Percentiles rank a stretch among this genome's conserved stretches.
phyloP scores from a whole-genome alignment of 2,329 filamentous ascomycete genomes.

The Didymella arachidicola region DNA sequence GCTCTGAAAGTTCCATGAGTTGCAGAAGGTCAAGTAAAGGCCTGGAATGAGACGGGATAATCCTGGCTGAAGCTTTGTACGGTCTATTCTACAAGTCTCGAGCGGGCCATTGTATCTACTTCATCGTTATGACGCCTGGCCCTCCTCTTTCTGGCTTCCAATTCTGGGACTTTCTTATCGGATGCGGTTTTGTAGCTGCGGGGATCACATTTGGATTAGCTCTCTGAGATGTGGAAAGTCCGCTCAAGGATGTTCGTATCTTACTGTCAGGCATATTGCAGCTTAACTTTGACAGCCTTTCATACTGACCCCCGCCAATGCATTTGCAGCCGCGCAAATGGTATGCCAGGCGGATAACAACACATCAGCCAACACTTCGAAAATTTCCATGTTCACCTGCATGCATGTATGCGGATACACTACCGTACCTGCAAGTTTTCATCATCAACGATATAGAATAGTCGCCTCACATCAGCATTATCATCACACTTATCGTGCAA shows the following conservation, averaged over 20 bases:
- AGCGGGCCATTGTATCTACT: not conserved
- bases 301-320: not conserved
- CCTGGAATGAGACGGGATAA: slow-evolving; percentile 3
- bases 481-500: not conserved
- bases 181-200: not conserved
- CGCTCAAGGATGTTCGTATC: not conserved
- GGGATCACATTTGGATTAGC: not conserved
- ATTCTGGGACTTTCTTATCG: not conserved
- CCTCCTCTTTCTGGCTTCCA: not conserved
- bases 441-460: not conserved
- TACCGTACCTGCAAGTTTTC: not conserved
- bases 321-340: no score
- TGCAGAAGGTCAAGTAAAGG: not conserved
- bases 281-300: not conserved
- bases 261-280: not conserved
- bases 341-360: no score
- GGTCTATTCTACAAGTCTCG: no score
- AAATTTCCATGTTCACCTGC: no score
- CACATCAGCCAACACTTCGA: not conserved
- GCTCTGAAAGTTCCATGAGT: not conserved
- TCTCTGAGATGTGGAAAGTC: not conserved
- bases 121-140: not conserved
- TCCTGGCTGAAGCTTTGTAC: not conserved
- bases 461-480: not conserved
- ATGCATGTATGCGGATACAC: not conserved